phyloP scores from a whole-genome alignment of 768 basidiomycete genomes.

The Phlegmacium glaucopus region DNA sequence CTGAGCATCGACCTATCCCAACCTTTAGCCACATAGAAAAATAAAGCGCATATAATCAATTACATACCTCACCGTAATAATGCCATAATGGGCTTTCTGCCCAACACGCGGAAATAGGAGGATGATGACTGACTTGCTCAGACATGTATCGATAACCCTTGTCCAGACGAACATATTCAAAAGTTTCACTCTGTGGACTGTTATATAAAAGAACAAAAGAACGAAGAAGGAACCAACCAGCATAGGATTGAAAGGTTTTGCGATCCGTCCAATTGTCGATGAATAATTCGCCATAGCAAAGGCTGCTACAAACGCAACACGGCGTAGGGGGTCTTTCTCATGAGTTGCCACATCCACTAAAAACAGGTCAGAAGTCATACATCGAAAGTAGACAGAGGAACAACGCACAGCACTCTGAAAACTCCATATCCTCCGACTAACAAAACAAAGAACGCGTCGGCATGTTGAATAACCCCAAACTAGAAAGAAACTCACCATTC shows the following conservation, averaged over 20 bases:
- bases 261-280: constrained; percentile 92
- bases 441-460: constrained; percentile 1
- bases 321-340: constrained; percentile 72
- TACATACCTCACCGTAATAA: constrained; percentile 79
- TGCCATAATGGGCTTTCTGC: constrained; percentile 87
- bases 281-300: constrained; percentile 99
- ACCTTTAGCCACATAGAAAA: background rate
- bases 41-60: background rate
- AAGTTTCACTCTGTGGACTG: constrained; percentile 73
- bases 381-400: background rate
- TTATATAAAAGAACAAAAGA: background rate
- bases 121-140: constrained; percentile 97
- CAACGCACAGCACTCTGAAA: constrained; percentile 81
- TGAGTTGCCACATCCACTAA: constrained; percentile 81
- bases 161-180: constrained; percentile 87
- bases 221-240: constrained; percentile 48
- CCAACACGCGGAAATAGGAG: constrained; percentile 95
- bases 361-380: constrained; percentile 1
- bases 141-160: constrained; percentile 90
- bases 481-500: constrained; percentile 59
- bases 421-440: constrained; percentile 94
- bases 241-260: constrained; percentile 97
- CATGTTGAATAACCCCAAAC: background rate
- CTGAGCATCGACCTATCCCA: constrained; percentile 82
- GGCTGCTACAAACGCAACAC: constrained; percentile 90